Percentiles rank a stretch among this genome's conserved stretches.
phyloP scores from a whole-genome alignment of 306 rosid species.

The Gastrolobium villosum region DNA sequence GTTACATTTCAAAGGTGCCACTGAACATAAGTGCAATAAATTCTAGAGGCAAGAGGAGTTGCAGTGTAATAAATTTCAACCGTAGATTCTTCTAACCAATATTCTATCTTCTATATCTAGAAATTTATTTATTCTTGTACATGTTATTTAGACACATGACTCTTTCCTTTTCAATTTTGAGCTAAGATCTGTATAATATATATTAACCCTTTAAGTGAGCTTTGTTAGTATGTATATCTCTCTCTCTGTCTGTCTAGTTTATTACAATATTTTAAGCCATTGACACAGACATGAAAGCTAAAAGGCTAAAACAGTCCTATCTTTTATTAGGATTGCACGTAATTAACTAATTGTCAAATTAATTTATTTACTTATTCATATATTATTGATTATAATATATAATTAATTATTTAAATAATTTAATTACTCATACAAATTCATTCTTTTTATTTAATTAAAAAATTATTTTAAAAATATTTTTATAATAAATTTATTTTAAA shows the following conservation, averaged over 20 bases:
- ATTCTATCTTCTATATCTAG: constrained; percentile 3
- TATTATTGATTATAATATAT: too few relatives aligned
- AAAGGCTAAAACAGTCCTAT: too few relatives aligned
- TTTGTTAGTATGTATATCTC: not conserved
- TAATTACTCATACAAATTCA: too few relatives aligned
- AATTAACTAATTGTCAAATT: too few relatives aligned
- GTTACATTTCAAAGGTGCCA: constrained; percentile 31
- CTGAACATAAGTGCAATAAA: constrained; percentile 27
- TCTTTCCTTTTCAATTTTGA: not conserved
- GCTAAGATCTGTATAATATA: constrained; percentile 21
- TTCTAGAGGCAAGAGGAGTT: constrained; percentile 41
- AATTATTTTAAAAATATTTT: too few relatives aligned
- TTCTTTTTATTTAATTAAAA: too few relatives aligned
- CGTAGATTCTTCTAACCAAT: constrained; percentile 42
- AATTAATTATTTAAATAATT: too few relatives aligned
- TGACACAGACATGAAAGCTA: not conserved
- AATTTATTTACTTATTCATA: too few relatives aligned
- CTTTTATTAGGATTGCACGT: too few relatives aligned
- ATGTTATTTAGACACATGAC: constrained; percentile 9
- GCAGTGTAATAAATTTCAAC: constrained; percentile 23
- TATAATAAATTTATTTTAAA: too few relatives aligned
- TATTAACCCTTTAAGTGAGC: not conserved
- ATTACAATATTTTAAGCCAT: too few relatives aligned
- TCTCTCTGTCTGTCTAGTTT: not conserved
- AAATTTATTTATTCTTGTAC: constrained; percentile 44